Conservation (phyloP, 2,329 filamentous ascomycete genomes). For the Septoria petroselini region DNA sequence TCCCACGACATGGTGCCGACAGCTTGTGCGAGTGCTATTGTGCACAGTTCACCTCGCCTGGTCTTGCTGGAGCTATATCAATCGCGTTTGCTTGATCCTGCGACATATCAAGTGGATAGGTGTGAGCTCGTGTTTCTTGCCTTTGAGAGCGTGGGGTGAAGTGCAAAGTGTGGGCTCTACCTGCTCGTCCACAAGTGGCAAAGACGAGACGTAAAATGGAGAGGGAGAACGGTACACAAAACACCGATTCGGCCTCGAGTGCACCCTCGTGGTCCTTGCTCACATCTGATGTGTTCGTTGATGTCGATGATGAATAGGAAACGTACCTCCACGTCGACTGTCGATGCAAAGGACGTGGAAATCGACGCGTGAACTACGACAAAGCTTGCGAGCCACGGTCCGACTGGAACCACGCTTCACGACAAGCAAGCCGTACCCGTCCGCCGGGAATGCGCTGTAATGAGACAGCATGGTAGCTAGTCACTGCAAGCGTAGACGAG, state of each 20-base stretch:
- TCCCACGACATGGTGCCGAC: slow-evolving; percentile 20
- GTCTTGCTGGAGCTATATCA: slow-evolving; percentile 1
- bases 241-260: slow-evolving; percentile 4
- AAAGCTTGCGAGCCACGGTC: slow-evolving; percentile 12
- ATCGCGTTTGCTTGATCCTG: slow-evolving; percentile 1
- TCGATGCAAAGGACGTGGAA: slow-evolving; percentile 2
- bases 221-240: slow-evolving; percentile 11
- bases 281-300: slow-evolving; percentile 7
- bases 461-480: slow-evolving; percentile 10
- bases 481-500: slow-evolving; percentile 16
- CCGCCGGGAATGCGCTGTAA: slow-evolving; percentile 11
- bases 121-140: slow-evolving; percentile 10
- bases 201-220: slow-evolving; percentile 5
- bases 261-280: slow-evolving; percentile 5
- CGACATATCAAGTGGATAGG: slow-evolving; percentile 18
- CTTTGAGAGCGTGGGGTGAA: slow-evolving; percentile 21
- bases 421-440: slow-evolving; percentile 13
- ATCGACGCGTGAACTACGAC: slow-evolving; percentile 11
- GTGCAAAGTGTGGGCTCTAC: slow-evolving; percentile 6
- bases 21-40: background rate
- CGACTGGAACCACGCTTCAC: slow-evolving; percentile 27
- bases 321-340: slow-evolving; percentile 7
- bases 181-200: background rate
- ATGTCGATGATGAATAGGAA: slow-evolving; percentile 5
- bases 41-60: background rate